These are phyloP conservation scores for Candida nonsorbophila DNA, from an alignment of 805 yeast genomes.

Conservation along the genomic window DNA sequence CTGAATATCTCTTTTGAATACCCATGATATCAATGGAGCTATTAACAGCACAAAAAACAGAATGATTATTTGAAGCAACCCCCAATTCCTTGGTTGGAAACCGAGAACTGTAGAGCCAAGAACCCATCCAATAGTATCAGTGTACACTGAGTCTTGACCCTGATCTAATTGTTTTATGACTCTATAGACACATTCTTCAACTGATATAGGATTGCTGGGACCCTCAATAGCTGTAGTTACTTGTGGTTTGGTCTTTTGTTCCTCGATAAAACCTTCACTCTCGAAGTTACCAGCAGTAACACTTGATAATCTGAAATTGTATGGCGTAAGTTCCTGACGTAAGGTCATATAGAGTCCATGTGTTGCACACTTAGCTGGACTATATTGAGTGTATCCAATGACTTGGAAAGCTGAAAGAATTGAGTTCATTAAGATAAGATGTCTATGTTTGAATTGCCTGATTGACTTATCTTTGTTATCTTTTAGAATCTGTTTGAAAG, in stretches of 20 bases:
- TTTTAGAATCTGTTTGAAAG: slow-evolving; percentile 32
- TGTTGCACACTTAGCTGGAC: slow-evolving; percentile 83
- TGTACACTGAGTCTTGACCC: slow-evolving; percentile 72
- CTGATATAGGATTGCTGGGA: slow-evolving; percentile 63
- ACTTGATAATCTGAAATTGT: slow-evolving; percentile 63
- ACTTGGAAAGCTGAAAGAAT: slow-evolving; percentile 80
- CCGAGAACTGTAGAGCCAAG: slow-evolving; percentile 66
- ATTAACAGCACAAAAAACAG: slow-evolving; percentile 30
- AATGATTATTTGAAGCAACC: slow-evolving; percentile 40
- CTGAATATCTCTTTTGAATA: slow-evolving; percentile 48
- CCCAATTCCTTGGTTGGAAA: slow-evolving; percentile 58
- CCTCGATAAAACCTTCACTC: slow-evolving; percentile 82
- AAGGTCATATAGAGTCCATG: slow-evolving; percentile 68
- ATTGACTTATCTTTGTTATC: slow-evolving; percentile 1
- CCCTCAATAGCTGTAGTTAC: slow-evolving; percentile 86
- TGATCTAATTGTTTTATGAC: slow-evolving; percentile 50
- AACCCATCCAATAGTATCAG: slow-evolving; percentile 84
- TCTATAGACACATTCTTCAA: slow-evolving; percentile 59
- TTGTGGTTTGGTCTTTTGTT: slow-evolving; percentile 78
- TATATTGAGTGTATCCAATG: slow-evolving; percentile 87
- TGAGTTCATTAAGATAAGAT: slow-evolving; percentile 61
- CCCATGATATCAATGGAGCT: slow-evolving; percentile 52
- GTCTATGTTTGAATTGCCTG: slow-evolving; percentile 39
- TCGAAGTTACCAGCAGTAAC: slow-evolving; percentile 86
- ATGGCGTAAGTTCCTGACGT: slow-evolving; percentile 74